These are phyloP conservation scores for Phytophthora pini DNA, from an alignment of 352 stramenopile genomes.

Conservation along the genomic window DNA sequence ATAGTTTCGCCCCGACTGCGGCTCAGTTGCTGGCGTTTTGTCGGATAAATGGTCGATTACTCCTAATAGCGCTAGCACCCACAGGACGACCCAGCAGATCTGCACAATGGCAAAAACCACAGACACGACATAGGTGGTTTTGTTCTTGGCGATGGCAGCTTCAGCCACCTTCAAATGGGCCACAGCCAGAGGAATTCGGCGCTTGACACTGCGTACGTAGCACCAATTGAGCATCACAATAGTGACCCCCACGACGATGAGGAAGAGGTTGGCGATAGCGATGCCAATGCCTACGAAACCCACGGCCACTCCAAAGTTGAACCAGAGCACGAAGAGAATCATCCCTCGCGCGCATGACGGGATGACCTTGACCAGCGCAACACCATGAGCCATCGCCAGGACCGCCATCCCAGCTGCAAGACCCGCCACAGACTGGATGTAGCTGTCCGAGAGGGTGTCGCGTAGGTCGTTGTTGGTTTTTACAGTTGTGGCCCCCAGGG, in stretches of 20 bases:
- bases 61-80: constrained; percentile 78
- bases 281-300: constrained; percentile 58
- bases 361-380: constrained; percentile 69
- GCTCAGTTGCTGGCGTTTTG: background rate
- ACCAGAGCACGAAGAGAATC: constrained; percentile 80
- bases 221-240: constrained; percentile 64
- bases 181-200: constrained; percentile 92
- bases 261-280: constrained; percentile 1
- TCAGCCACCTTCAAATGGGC: constrained; percentile 89
- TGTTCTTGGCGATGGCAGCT: constrained; percentile 88
- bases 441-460: constrained; percentile 1
- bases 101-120: constrained; percentile 86
- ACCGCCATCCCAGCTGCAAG: constrained; percentile 1
- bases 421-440: background rate
- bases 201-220: constrained; percentile 75
- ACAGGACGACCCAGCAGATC: constrained; percentile 89
- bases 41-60: constrained; percentile 43
- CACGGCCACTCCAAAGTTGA: constrained; percentile 64
- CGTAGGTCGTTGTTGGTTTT: constrained; percentile 3
- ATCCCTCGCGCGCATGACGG: constrained; percentile 63
- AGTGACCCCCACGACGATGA: constrained; percentile 53
- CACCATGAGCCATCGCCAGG: constrained; percentile 31
- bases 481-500: background rate
- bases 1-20: background rate
- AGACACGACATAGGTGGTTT: constrained; percentile 74